A percentile compares a stretch with the other conserved stretches of the same genome.
Conservation (phyloP, 1,139 yeast species). For the Debaryomyces robertsiae region DNA sequence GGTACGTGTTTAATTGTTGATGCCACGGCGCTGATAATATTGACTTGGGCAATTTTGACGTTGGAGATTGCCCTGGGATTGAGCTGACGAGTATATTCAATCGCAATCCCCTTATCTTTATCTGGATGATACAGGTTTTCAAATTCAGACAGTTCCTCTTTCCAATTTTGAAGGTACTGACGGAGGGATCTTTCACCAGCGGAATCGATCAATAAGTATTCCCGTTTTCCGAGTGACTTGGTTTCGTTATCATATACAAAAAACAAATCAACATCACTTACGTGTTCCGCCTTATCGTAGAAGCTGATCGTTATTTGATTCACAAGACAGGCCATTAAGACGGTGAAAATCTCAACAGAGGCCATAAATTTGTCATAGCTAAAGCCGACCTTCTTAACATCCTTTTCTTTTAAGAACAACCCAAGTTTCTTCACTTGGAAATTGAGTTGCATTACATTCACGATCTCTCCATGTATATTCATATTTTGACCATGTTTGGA, state of each 20-base stretch:
- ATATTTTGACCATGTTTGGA: constrained; percentile 19
- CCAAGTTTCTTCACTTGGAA: constrained; percentile 23
- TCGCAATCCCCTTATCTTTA: constrained; percentile 44
- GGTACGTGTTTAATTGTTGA: constrained; percentile 65
- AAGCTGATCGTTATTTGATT: constrained; percentile 27
- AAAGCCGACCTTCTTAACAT: constrained; percentile 22
- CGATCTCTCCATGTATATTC: constrained; percentile 20
- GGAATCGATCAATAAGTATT: constrained; percentile 8
- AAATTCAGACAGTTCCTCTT: constrained; percentile 17
- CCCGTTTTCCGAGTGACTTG: constrained; percentile 4
- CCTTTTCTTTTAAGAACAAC: constrained; percentile 16
- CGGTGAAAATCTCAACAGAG: constrained; percentile 23
- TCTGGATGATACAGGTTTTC: constrained; percentile 33
- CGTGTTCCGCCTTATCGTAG: constrained; percentile 20
- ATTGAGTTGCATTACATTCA: constrained; percentile 29
- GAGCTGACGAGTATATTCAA: constrained; percentile 26
- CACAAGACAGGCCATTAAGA: constrained; percentile 33
- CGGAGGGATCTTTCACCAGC: constrained; percentile 6
- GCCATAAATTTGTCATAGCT: constrained; percentile 20
- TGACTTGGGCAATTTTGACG: constrained; percentile 56
- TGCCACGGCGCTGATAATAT: constrained; percentile 64
- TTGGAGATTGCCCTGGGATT: constrained; percentile 26
- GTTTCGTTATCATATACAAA: constrained; percentile 14
- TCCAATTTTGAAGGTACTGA: constrained; percentile 4
- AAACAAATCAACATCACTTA: constrained; percentile 13